A percentile compares a stretch with the other conserved stretches of the same genome.
phyloP scores from a whole-genome alignment of 1,284 basidiomycete genomes.

The Boletus calvinii region DNA sequence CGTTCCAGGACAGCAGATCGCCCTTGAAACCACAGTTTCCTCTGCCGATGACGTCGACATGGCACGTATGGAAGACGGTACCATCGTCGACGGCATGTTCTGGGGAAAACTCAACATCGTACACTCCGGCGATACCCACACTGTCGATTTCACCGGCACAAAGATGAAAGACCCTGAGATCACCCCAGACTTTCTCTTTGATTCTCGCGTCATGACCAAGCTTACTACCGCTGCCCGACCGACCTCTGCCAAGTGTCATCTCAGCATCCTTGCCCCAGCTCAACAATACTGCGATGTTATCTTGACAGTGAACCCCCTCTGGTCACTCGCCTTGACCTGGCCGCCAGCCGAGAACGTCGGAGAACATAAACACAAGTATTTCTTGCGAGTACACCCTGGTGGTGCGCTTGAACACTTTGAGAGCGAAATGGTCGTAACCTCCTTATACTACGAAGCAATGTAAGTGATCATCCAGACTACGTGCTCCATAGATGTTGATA shows the following conservation, averaged over 20 bases:
- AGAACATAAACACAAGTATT: slow-evolving; percentile 75
- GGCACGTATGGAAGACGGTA: slow-evolving; percentile 84
- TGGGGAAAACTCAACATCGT: slow-evolving; percentile 82
- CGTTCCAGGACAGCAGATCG: slow-evolving; percentile 68
- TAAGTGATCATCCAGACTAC: slow-evolving; percentile 36
- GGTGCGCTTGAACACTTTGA: slow-evolving; percentile 80
- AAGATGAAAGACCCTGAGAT: slow-evolving; percentile 59
- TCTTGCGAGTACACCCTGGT: slow-evolving; percentile 73
- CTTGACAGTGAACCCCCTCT: slow-evolving; percentile 62
- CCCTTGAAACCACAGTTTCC: slow-evolving; percentile 69
- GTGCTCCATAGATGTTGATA: slow-evolving; percentile 4
- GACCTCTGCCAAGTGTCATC: slow-evolving; percentile 67
- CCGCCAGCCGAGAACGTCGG: slow-evolving; percentile 65
- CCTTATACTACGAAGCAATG: slow-evolving; percentile 77
- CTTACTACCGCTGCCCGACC: slow-evolving; percentile 70
- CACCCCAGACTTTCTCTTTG: slow-evolving; percentile 66
- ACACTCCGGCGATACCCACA: slow-evolving; percentile 70
- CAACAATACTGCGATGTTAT: slow-evolving; percentile 76
- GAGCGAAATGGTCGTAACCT: slow-evolving; percentile 70
- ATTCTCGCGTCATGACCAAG: slow-evolving; percentile 70
- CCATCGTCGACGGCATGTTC: slow-evolving; percentile 75
- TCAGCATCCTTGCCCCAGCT: slow-evolving; percentile 67
- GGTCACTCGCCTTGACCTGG: slow-evolving; percentile 73
- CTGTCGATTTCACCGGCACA: slow-evolving; percentile 77
- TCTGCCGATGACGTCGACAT: slow-evolving; percentile 79